Conservation (phyloP, 1,284 basidiomycete species). For the Mycena sp. region DNA sequence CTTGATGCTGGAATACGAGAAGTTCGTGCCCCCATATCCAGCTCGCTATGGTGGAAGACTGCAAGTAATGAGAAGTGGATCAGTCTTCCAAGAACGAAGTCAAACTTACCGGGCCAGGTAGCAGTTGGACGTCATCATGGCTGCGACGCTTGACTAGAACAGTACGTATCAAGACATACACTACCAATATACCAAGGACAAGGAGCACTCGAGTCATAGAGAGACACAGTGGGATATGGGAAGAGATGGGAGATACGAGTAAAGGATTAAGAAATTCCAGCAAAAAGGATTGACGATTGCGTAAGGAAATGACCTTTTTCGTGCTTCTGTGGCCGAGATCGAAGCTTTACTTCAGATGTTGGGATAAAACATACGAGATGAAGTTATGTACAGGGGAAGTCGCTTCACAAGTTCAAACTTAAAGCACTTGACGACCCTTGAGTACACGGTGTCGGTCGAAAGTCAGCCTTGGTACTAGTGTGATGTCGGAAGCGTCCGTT, state of each 20-base stretch:
- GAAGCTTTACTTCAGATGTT: background rate
- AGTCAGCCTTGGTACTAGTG: no score
- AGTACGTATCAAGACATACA: background rate
- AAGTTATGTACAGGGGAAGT: no score
- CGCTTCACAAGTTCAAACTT: no score
- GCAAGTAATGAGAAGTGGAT: background rate
- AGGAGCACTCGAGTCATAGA: background rate
- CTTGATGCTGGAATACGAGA: constrained; percentile 43
- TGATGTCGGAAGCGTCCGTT: no score
- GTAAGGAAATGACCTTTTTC: background rate
- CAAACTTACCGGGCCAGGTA: constrained; percentile 35
- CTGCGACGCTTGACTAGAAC: background rate
- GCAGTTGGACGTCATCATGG: constrained; percentile 19
- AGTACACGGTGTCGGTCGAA: no score
- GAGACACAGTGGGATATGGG: background rate
- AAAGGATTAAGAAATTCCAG: background rate
- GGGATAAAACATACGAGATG: background rate
- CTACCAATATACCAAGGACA: constrained; percentile 15
- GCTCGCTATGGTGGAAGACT: constrained; percentile 33
- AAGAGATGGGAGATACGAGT: background rate
- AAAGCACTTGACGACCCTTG: no score
- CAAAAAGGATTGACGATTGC: background rate
- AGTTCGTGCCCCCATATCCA: constrained; percentile 53
- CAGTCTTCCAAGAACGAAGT: background rate
- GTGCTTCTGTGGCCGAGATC: background rate